phyloP scores from a whole-genome alignment of 306 rosid species.

The Malus sylvestris region DNA sequence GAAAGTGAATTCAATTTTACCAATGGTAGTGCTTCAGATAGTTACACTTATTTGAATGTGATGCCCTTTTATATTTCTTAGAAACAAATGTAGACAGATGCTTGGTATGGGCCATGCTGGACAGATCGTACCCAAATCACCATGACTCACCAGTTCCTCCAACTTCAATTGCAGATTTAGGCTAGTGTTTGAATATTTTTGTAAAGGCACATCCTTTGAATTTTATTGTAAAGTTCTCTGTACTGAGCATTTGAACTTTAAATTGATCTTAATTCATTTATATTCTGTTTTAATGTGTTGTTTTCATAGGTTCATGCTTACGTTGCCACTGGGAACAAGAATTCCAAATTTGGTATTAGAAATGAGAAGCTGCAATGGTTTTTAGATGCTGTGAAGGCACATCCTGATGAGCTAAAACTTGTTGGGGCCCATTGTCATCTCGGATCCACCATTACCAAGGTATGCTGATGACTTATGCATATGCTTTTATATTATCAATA shows the following conservation, averaged over 20 bases:
- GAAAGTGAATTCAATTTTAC: too few relatives aligned
- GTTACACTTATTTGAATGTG: neutral
- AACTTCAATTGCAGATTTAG: neutral
- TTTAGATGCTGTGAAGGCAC: conserved; percentile 75
- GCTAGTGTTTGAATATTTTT: too few relatives aligned
- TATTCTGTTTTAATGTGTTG: neutral
- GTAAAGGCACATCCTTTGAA: too few relatives aligned
- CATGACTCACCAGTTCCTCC: neutral
- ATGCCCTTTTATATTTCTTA: neutral
- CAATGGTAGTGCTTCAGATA: neutral
- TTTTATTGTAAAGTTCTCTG: neutral
- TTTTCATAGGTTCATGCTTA: conserved; percentile 77
- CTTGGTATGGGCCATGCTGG: neutral
- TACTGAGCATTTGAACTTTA: neutral
- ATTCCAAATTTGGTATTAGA: conserved; percentile 92
- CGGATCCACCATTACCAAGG: conserved; percentile 96
- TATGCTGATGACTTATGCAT: conserved; percentile 10
- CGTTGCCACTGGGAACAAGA: conserved; percentile 94
- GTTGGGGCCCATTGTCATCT: conserved; percentile 98
- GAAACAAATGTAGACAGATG: neutral
- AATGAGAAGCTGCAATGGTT: conserved; percentile 97
- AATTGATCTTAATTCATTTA: neutral
- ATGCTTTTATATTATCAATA: neutral
- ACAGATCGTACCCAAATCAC: neutral
- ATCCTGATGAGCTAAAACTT: conserved; percentile 76